A percentile compares a stretch with the other conserved stretches of the same genome.
phyloP scores from a whole-genome alignment of 805 yeast genomes.

The Nakazawaea populi region DNA sequence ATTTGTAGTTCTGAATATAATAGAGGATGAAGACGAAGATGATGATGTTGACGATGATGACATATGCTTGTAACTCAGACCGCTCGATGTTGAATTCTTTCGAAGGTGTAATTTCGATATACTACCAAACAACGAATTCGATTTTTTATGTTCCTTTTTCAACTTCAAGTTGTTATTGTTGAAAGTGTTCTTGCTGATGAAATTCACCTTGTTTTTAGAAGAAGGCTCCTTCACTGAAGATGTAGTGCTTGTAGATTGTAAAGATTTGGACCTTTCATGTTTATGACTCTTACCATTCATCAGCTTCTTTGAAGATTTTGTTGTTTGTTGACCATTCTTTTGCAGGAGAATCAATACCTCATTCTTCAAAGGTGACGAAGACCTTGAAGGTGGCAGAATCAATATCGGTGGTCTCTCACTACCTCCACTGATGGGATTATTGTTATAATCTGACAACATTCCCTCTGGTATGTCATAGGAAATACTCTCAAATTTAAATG shows the following conservation, averaged over 20 bases:
- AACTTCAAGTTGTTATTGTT: background rate
- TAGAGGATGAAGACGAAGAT: slow-evolving; percentile 1
- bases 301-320: background rate
- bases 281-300: background rate
- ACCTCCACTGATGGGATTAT: background rate
- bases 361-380: slow-evolving; percentile 10
- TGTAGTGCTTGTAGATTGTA: background rate
- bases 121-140: background rate
- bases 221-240: background rate
- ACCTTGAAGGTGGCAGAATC: background rate
- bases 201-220: background rate
- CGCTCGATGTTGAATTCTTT: background rate
- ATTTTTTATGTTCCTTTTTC: background rate
- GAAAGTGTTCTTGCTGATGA: background rate
- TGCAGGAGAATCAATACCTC: background rate
- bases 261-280: slow-evolving; percentile 2
- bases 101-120: background rate
- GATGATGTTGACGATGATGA: background rate
- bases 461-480: slow-evolving; percentile 23
- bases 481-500: slow-evolving; percentile 27
- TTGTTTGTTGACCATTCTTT: background rate
- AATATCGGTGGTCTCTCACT: slow-evolving; percentile 1
- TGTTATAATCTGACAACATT: slow-evolving; percentile 1
- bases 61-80: background rate
- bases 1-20: slow-evolving; percentile 4